Evolutionary conservation across 345 rosid species (phyloP).

Genomic region (Moringa oleifera): DNA sequence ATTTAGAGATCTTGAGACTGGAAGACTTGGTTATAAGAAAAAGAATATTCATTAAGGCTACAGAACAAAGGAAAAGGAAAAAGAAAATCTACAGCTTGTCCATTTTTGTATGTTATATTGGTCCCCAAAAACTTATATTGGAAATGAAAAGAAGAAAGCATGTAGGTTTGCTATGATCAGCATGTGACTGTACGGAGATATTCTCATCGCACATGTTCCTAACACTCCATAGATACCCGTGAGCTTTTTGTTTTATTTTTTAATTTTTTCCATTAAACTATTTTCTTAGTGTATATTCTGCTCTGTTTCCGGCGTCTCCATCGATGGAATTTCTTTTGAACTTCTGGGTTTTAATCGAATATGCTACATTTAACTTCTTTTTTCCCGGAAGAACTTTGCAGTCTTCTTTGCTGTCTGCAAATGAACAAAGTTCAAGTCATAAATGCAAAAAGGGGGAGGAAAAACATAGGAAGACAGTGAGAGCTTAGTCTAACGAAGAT

Average conservation of each 20-base stretch:
- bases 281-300: too few species aligned
- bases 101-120: slow-evolving; percentile 6
- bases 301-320: too few species aligned
- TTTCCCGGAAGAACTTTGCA: neutral
- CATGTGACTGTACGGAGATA: slow-evolving; percentile 15
- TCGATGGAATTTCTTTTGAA: too few species aligned
- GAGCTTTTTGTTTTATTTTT: neutral
- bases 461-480: too few species aligned
- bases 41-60: neutral
- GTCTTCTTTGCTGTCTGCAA: neutral
- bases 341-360: neutral
- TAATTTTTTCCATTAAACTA: too few species aligned
- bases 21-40: neutral
- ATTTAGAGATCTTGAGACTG: slow-evolving; percentile 7
- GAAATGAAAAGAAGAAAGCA: slow-evolving; percentile 23
- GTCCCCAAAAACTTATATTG: slow-evolving; percentile 10
- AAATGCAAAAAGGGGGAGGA: neutral
- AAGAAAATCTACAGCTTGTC: neutral
- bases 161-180: slow-evolving; percentile 22
- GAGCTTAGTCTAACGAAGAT: too few species aligned
- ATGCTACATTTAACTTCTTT: slow-evolving; percentile 3
- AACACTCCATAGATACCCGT: slow-evolving; percentile 1
- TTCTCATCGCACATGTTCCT: slow-evolving; percentile 22
- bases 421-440: neutral
- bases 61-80: slow-evolving; percentile 10